Percentiles rank a stretch among this genome's conserved stretches.
These are phyloP conservation scores for Bipolaris gigantea DNA, from an alignment of 2,329 filamentous ascomycete genomes.

Conservation along the genomic window DNA sequence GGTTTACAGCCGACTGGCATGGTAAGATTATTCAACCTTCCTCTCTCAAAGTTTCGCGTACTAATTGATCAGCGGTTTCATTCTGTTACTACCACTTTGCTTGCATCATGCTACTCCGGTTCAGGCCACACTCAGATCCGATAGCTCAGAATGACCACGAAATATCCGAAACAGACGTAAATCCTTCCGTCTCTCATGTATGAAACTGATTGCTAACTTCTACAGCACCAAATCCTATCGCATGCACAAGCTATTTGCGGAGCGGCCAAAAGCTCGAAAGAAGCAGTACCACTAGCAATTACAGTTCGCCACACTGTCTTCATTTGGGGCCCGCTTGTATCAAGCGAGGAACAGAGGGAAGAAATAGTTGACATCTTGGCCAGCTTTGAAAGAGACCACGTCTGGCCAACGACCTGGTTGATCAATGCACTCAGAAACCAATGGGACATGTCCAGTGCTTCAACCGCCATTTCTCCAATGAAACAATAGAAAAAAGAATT, in stretches of 20 bases:
- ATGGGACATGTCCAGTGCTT: constrained; percentile 22
- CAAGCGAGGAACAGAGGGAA: constrained; percentile 19
- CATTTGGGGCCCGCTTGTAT: constrained; percentile 32
- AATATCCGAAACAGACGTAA: constrained; percentile 27
- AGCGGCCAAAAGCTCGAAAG: constrained; percentile 29
- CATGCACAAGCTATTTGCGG: constrained; percentile 35
- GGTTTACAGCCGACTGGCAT: constrained; percentile 40
- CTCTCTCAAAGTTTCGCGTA: neutral
- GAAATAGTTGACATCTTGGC: constrained; percentile 29
- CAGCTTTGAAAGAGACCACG: constrained; percentile 26
- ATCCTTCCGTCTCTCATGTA: neutral
- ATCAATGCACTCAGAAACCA: constrained; percentile 29
- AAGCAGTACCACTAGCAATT: constrained; percentile 27
- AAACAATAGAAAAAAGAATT: neutral
- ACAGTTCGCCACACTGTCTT: constrained; percentile 34
- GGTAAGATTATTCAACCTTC: constrained; percentile 15
- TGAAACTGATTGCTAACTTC: constrained; percentile 1
- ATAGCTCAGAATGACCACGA: constrained; percentile 25
- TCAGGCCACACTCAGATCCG: constrained; percentile 35
- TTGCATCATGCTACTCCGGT: constrained; percentile 35
- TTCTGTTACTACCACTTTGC: constrained; percentile 35
- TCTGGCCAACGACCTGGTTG: constrained; percentile 40
- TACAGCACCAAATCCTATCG: constrained; percentile 24
- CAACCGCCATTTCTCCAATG: constrained; percentile 1
- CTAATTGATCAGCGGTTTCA: constrained; percentile 21